A percentile compares a stretch with the other conserved stretches of the same genome.
Conservation (phyloP, 441 rosid genomes). For the Populus hybrid region DNA sequence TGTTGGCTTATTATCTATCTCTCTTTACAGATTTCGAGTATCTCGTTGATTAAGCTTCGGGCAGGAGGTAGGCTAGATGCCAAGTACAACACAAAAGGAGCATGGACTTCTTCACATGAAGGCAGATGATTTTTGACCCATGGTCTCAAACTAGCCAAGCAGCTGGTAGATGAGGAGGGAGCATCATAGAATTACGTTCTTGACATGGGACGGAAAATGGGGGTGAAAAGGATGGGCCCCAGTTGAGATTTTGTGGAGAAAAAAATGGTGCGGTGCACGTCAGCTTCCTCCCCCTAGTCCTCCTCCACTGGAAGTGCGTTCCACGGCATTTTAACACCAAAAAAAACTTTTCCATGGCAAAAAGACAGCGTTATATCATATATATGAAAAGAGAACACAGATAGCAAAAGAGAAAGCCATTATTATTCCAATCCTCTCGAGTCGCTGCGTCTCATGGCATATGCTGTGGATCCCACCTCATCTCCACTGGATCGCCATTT, state of each 20-base stretch:
- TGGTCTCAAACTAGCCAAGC: slow-evolving; percentile 5
- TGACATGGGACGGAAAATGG: slow-evolving; percentile 12
- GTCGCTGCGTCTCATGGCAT: slow-evolving; percentile 36
- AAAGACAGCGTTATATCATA: neutral
- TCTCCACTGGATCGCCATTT: neutral
- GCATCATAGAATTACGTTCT: neutral
- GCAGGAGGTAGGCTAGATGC: neutral
- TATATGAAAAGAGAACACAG: neutral
- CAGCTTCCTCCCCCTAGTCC: slow-evolving; percentile 40
- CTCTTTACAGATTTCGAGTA: no score
- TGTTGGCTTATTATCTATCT: neutral
- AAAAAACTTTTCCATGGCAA: neutral
- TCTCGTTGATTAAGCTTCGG: neutral
- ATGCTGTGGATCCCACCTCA: slow-evolving; percentile 32
- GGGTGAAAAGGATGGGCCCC: slow-evolving; percentile 12
- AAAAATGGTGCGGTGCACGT: slow-evolving; percentile 54
- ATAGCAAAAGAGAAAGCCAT: neutral
- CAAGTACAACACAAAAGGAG: neutral
- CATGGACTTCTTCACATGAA: slow-evolving; percentile 9
- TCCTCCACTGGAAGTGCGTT: slow-evolving; percentile 71
- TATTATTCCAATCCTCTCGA: slow-evolving; percentile 13
- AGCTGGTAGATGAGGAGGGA: neutral
- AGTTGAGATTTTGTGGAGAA: neutral
- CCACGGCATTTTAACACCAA: slow-evolving; percentile 46
- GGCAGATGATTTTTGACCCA: neutral